Percentiles rank a stretch among this genome's conserved stretches.
Evolutionary conservation across 148 eudicot species (phyloP).

Genomic region (Spergularia marina): DNA sequence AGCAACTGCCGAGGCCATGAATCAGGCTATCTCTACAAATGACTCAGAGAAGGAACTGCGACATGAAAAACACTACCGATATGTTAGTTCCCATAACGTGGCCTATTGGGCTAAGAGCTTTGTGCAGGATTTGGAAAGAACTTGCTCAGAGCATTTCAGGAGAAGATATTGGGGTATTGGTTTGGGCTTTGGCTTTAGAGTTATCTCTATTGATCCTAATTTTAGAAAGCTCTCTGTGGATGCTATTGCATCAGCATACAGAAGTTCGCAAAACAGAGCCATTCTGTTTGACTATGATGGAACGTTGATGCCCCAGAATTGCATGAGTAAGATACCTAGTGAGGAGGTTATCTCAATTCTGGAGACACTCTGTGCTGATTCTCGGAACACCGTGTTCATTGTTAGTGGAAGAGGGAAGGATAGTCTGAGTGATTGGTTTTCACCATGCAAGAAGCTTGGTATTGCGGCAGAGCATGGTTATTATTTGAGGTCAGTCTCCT

Average conservation of each 20-base stretch:
- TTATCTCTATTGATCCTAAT: slow-evolving; percentile 41
- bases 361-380: slow-evolving; percentile 34
- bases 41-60: slow-evolving; percentile 34
- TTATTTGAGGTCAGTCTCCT: slow-evolving; percentile 33
- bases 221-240: slow-evolving; percentile 42
- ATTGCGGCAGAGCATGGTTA: slow-evolving; percentile 49
- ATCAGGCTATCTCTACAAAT: slow-evolving; percentile 30
- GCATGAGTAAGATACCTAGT: slow-evolving; percentile 31
- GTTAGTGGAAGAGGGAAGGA: slow-evolving; percentile 47
- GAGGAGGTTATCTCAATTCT: slow-evolving; percentile 32
- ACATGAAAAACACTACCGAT: slow-evolving; percentile 41
- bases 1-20: slow-evolving; percentile 38
- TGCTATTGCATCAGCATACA: slow-evolving; percentile 32
- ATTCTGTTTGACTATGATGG: slow-evolving; percentile 45
- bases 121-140: slow-evolving; percentile 42
- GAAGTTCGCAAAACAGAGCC: slow-evolving; percentile 34
- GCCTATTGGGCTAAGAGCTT: slow-evolving; percentile 43
- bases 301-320: slow-evolving; percentile 37
- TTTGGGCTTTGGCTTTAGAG: slow-evolving; percentile 42
- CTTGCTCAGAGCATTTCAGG: slow-evolving; percentile 37
- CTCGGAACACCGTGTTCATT: slow-evolving; percentile 36
- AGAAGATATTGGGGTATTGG: slow-evolving; percentile 46
- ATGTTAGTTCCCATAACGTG: slow-evolving; percentile 36
- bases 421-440: slow-evolving; percentile 40
- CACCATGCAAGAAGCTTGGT: slow-evolving; percentile 43